phyloP scores from a whole-genome alignment of 306 rosid genomes.

The Castanea sativa region DNA sequence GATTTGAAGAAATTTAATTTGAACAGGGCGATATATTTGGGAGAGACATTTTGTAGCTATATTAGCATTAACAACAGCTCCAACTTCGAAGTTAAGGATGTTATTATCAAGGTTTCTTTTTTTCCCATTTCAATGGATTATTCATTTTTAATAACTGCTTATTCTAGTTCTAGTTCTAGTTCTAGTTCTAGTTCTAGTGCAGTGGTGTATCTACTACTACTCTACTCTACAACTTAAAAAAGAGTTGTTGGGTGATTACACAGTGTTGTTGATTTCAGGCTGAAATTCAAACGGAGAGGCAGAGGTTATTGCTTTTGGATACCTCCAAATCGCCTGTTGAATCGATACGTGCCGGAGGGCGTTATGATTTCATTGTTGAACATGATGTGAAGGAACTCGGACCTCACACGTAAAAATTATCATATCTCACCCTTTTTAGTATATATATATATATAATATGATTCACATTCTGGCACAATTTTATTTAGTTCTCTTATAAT shows the following conservation, averaged over 20 bases:
- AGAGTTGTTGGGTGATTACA: not conserved
- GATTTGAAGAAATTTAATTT: too few relatives aligned
- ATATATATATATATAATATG: not conserved
- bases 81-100: slow-evolving; percentile 77
- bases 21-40: slow-evolving; percentile 90
- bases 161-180: too few relatives aligned
- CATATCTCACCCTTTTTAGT: not conserved
- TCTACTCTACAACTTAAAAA: not conserved
- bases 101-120: slow-evolving; percentile 62
- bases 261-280: slow-evolving; percentile 48
- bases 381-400: slow-evolving; percentile 98
- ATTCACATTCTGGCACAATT: not conserved
- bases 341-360: slow-evolving; percentile 88
- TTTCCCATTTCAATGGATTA: too few relatives aligned
- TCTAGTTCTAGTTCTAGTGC: too few relatives aligned
- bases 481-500: not conserved
- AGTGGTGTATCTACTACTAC: too few relatives aligned
- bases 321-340: slow-evolving; percentile 91
- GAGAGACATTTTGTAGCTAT: slow-evolving; percentile 97
- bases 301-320: slow-evolving; percentile 84
- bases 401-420: slow-evolving; percentile 80
- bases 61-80: slow-evolving; percentile 93
- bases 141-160: too few relatives aligned
- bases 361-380: slow-evolving; percentile 94
- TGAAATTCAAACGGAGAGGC: slow-evolving; percentile 96